Conservation (phyloP, 805 yeast genomes). For the Suhomyces sp. region DNA sequence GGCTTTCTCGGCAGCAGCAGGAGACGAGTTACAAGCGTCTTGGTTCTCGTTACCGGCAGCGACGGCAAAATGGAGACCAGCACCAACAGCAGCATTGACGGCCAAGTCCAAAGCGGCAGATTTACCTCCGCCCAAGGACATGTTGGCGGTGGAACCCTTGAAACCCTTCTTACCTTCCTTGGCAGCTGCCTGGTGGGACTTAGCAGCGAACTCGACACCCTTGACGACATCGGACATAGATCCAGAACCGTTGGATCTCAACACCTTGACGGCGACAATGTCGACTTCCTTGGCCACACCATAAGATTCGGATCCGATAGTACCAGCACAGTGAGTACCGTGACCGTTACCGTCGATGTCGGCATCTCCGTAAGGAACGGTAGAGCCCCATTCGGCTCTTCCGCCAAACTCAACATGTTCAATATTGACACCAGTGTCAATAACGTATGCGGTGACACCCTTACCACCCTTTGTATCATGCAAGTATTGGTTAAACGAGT, state of each 20-base stretch:
- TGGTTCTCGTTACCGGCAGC: slow-evolving; percentile 64
- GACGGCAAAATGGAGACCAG: slow-evolving; percentile 58
- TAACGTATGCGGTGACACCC: slow-evolving; percentile 82
- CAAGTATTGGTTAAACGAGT: slow-evolving; percentile 57
- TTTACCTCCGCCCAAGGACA: slow-evolving; percentile 61
- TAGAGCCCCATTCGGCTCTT: slow-evolving; percentile 83
- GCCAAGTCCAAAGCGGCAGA: slow-evolving; percentile 56
- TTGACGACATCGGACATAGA: slow-evolving; percentile 78
- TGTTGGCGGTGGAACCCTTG: slow-evolving; percentile 61
- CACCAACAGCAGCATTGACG: slow-evolving; percentile 55
- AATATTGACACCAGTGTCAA: slow-evolving; percentile 84
- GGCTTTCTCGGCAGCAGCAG: slow-evolving; percentile 56
- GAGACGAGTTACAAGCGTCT: slow-evolving; percentile 60
- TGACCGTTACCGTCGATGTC: slow-evolving; percentile 87
- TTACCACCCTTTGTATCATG: slow-evolving; percentile 73
- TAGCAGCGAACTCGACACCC: slow-evolving; percentile 83
- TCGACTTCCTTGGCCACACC: slow-evolving; percentile 85
- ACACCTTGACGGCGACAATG: slow-evolving; percentile 79
- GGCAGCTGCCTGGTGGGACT: slow-evolving; percentile 56
- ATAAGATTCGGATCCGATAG: slow-evolving; percentile 73
- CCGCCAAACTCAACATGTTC: slow-evolving; percentile 77
- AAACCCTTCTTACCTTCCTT: slow-evolving; percentile 38
- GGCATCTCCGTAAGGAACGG: slow-evolving; percentile 68
- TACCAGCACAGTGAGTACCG: slow-evolving; percentile 98
- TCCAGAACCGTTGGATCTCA: slow-evolving; percentile 80